Percentiles rank a stretch among this genome's conserved stretches.
phyloP scores from a whole-genome alignment of 75 land plant genomes.

The Larix kaempferi region DNA sequence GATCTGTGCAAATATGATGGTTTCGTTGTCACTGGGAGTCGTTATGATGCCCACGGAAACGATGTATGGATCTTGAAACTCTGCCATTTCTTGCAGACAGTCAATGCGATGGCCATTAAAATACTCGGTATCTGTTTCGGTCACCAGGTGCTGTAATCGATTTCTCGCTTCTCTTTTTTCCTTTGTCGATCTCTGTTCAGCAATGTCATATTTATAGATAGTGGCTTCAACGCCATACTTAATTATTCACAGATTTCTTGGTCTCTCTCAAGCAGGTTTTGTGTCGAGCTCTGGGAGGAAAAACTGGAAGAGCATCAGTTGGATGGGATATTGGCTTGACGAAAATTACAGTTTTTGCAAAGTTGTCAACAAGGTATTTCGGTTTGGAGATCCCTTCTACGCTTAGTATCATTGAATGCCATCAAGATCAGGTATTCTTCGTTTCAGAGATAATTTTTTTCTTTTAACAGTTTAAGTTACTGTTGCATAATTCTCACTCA shows the following conservation, averaged over 20 bases:
- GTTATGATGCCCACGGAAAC: conserved; percentile 74
- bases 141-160: conserved; percentile 58
- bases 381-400: conserved; percentile 42
- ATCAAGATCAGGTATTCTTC: conserved; percentile 59
- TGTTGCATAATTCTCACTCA: neutral
- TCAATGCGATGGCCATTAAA: conserved; percentile 51
- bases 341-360: conserved; percentile 28
- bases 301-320: conserved; percentile 47
- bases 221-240: neutral
- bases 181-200: neutral
- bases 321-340: conserved; percentile 93
- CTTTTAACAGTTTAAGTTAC: neutral
- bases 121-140: conserved; percentile 92
- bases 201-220: neutral
- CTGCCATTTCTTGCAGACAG: conserved; percentile 28
- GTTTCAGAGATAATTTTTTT: neutral
- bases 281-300: conserved; percentile 83
- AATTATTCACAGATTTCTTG: neutral
- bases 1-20: conserved; percentile 64
- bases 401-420: conserved; percentile 60
- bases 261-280: conserved; percentile 40
- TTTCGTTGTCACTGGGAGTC: conserved; percentile 86
- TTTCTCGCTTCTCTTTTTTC: neutral
- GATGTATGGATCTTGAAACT: conserved; percentile 72
- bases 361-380: conserved; percentile 35